These are phyloP conservation scores for Suhomyces bolitotheri DNA, from an alignment of 1,139 yeast genomes.

Conservation along the genomic window DNA sequence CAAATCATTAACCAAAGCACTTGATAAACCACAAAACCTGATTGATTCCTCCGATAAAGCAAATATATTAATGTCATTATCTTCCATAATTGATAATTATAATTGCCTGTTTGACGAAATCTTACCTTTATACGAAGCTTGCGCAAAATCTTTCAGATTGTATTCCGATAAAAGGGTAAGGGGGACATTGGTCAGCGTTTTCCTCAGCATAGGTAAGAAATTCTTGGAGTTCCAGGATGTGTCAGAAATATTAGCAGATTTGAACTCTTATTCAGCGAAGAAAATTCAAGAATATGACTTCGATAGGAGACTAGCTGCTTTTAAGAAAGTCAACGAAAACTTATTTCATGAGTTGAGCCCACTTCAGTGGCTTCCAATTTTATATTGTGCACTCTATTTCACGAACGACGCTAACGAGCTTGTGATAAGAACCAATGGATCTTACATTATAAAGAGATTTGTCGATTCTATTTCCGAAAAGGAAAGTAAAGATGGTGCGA, in stretches of 20 bases:
- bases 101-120: slow-evolving; percentile 58
- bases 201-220: slow-evolving; percentile 57
- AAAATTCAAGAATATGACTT: slow-evolving; percentile 79
- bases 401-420: slow-evolving; percentile 79
- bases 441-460: slow-evolving; percentile 63
- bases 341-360: slow-evolving; percentile 46
- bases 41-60: slow-evolving; percentile 57
- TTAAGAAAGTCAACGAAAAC: slow-evolving; percentile 60
- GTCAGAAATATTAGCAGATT: slow-evolving; percentile 54
- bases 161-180: slow-evolving; percentile 64
- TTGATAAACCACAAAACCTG: slow-evolving; percentile 61
- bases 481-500: slow-evolving; percentile 33
- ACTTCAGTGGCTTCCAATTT: slow-evolving; percentile 77
- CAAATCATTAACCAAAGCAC: slow-evolving; percentile 57
- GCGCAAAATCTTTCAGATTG: slow-evolving; percentile 60
- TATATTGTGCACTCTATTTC: slow-evolving; percentile 67
- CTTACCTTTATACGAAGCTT: slow-evolving; percentile 51
- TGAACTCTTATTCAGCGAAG: slow-evolving; percentile 66
- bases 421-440: slow-evolving; percentile 77
- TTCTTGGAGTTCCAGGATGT: slow-evolving; percentile 47
- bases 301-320: slow-evolving; percentile 70
- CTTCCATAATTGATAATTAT: slow-evolving; percentile 52
- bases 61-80: slow-evolving; percentile 58
- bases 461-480: slow-evolving; percentile 55
- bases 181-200: slow-evolving; percentile 57